Percentiles rank a stretch among this genome's conserved stretches.
These are phyloP conservation scores for Cucurbita pepo DNA, from an alignment of 306 rosid genomes.

Conservation along the genomic window DNA sequence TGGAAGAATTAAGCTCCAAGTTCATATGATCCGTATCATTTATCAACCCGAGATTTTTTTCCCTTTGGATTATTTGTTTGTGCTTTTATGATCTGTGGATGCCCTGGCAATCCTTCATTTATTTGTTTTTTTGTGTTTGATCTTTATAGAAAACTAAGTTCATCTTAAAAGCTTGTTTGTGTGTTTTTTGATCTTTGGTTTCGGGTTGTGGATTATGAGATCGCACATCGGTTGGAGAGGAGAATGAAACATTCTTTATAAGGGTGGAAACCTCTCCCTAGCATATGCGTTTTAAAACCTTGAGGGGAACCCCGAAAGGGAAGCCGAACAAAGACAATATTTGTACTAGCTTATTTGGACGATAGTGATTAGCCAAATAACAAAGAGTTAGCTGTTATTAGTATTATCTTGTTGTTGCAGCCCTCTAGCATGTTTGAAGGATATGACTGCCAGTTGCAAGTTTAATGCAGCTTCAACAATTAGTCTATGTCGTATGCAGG, in stretches of 20 bases:
- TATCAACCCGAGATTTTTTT: not conserved
- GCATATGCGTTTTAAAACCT: too few species aligned
- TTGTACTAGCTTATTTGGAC: too few species aligned
- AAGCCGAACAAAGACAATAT: too few species aligned
- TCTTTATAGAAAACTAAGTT: not conserved
- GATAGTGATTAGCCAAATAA: not conserved
- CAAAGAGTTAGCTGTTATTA: not conserved
- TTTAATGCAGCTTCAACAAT: not conserved
- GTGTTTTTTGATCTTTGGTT: not conserved
- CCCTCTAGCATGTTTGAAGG: not conserved
- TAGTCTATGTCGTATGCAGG: conserved; percentile 29
- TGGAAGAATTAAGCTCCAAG: not conserved
- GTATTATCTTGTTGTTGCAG: not conserved
- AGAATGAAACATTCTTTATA: too few species aligned
- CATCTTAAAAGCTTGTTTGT: not conserved
- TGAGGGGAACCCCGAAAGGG: too few species aligned
- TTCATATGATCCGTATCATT: not conserved
- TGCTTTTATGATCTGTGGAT: not conserved
- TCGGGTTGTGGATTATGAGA: not conserved
- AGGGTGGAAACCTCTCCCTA: too few species aligned
- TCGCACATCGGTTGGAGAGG: too few species aligned
- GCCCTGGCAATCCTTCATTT: not conserved
- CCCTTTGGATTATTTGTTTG: not conserved
- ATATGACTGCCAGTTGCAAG: not conserved
- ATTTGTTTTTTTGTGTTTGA: not conserved